These are phyloP conservation scores for Pseudoscleropodium purum DNA, from an alignment of 225 moss, liverwort and hornwort genomes.

Conservation along the genomic window DNA sequence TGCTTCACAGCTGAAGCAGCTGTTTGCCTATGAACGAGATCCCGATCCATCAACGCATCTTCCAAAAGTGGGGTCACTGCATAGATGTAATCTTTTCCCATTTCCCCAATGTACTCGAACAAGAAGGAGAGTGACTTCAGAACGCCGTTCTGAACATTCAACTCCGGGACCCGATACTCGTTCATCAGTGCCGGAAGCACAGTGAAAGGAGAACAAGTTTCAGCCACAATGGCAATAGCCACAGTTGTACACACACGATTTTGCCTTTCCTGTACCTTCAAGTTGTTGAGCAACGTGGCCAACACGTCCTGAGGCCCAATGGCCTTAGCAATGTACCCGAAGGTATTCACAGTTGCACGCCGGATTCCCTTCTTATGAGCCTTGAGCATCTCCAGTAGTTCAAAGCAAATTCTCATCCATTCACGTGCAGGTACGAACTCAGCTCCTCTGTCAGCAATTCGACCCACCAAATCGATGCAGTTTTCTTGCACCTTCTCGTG, in stretches of 20 bases:
- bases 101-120: slow-evolving; percentile 99
- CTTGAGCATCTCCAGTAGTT: slow-evolving; percentile 95
- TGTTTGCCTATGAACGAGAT: slow-evolving; percentile 95
- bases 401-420: slow-evolving; percentile 99
- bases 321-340: slow-evolving; percentile 98
- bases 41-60: slow-evolving; percentile 98
- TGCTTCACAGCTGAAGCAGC: slow-evolving; percentile 99
- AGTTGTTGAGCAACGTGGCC: slow-evolving; percentile 87
- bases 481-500: slow-evolving; percentile 99
- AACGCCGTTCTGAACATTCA: slow-evolving; percentile 97
- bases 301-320: slow-evolving; percentile 98
- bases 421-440: slow-evolving; percentile 98
- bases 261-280: slow-evolving; percentile 98
- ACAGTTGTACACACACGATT: slow-evolving; percentile 99
- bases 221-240: slow-evolving; percentile 96
- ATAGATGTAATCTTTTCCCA: slow-evolving; percentile 99
- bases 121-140: slow-evolving; percentile 91
- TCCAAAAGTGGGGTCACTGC: slow-evolving; percentile 92
- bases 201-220: slow-evolving; percentile 97
- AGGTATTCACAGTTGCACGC: slow-evolving; percentile 96
- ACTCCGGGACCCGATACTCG: slow-evolving; percentile 92
- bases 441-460: slow-evolving; percentile 97
- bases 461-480: slow-evolving; percentile 93
- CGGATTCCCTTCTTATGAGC: slow-evolving; percentile 99
- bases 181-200: slow-evolving; percentile 97